These are phyloP conservation scores for Cymbidium sinense DNA, from an alignment of 106 monocot genomes.

Conservation along the genomic window DNA sequence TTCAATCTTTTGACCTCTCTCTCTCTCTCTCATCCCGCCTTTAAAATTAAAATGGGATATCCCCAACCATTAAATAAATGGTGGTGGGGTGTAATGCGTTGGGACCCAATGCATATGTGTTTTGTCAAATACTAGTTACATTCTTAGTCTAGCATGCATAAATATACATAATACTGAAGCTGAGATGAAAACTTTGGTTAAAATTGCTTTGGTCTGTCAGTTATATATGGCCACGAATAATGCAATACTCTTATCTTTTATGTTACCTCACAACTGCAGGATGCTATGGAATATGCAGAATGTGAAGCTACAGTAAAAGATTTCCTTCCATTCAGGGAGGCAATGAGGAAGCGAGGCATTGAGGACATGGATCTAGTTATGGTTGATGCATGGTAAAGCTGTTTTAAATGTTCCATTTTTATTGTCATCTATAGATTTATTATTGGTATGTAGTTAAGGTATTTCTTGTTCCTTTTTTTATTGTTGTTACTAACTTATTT, in stretches of 20 bases:
- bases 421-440: neutral
- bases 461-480: neutral
- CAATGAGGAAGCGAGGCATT: conserved; percentile 91
- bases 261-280: conserved; percentile 28
- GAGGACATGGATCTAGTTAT: conserved; percentile 99
- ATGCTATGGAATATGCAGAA: conserved; percentile 92
- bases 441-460: neutral
- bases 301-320: conserved; percentile 87
- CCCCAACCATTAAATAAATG: too few species aligned
- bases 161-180: neutral
- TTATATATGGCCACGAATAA: neutral
- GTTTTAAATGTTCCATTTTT: neutral
- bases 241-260: neutral
- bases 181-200: neutral
- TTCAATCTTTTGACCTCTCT: too few species aligned
- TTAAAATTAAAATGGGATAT: too few species aligned
- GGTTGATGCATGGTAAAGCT: conserved; percentile 86
- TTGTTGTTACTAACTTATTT: neutral
- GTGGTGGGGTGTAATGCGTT: too few species aligned
- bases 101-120: too few species aligned
- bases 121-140: too few species aligned
- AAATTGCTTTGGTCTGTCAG: neutral
- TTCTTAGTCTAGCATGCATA: too few species aligned
- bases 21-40: too few species aligned
- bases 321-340: conserved; percentile 74